A percentile compares a stretch with the other conserved stretches of the same genome.
Evolutionary conservation across 176 grass and related monocot genomes (phyloP).

Genomic region (Eragrostis nindensis): DNA sequence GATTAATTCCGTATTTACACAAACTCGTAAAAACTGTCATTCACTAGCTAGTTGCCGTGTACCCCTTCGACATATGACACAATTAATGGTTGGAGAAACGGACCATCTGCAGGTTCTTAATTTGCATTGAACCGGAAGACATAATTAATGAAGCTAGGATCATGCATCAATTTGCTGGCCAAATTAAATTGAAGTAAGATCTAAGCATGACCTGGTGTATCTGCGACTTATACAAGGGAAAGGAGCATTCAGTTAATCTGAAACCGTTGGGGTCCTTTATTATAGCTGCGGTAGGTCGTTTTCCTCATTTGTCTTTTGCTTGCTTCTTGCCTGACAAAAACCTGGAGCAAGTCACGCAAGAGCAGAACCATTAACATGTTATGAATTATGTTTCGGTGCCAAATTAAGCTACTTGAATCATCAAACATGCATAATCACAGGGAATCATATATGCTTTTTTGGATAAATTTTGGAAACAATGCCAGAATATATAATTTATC

Average conservation of each 20-base stretch:
- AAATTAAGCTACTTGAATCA: no score
- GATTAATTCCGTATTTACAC: neutral
- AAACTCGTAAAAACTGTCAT: neutral
- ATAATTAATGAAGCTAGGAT: neutral
- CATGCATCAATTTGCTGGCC: constrained; percentile 1
- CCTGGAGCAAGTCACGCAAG: neutral
- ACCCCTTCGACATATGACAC: neutral
- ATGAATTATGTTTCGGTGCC: no score
- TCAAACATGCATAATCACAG: no score
- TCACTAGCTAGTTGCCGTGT: neutral
- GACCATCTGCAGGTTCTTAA: neutral
- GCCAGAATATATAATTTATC: neutral
- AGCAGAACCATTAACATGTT: neutral
- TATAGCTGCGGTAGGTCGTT: neutral
- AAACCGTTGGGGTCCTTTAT: neutral
- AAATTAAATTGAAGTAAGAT: constrained; percentile 16
- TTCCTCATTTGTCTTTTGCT: constrained; percentile 8
- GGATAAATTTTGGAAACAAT: neutral
- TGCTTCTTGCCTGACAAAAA: neutral
- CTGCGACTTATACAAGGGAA: neutral
- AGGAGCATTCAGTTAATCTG: constrained; percentile 1
- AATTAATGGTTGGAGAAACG: constrained; percentile 11
- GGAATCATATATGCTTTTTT: neutral
- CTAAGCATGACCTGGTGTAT: constrained; percentile 13
- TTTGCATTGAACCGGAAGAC: neutral